Evolutionary conservation across 2,329 filamentous ascomycete genomes (phyloP).

Genomic region (Trichoderma simmonsii): DNA sequence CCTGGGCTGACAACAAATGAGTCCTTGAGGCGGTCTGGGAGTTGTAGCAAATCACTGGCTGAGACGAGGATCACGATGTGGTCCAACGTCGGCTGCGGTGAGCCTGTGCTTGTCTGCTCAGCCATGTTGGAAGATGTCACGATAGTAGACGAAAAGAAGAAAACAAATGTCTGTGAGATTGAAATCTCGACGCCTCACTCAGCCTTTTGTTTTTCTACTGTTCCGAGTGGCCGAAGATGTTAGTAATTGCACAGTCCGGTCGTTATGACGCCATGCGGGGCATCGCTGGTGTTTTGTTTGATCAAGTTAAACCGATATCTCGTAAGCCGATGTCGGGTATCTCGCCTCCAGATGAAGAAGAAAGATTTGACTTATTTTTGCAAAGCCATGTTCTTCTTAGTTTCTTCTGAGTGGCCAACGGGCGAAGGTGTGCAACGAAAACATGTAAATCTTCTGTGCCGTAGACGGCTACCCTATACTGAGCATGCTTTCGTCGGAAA

Average conservation of each 20-base stretch:
- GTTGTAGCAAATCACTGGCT: conserved; percentile 38
- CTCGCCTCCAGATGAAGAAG: background rate
- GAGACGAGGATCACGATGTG: conserved; percentile 63
- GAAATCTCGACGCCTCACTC: background rate
- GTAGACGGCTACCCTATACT: background rate
- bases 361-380: background rate
- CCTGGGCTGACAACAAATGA: conserved; percentile 59
- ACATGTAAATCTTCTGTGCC: background rate
- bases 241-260: background rate
- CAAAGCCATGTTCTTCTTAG: background rate
- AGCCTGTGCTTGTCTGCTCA: background rate
- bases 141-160: background rate
- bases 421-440: background rate
- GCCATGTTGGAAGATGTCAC: background rate
- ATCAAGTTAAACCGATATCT: background rate
- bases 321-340: background rate
- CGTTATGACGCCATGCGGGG: conserved; percentile 16
- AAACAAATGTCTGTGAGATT: background rate
- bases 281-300: background rate
- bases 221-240: background rate
- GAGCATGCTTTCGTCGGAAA: background rate
- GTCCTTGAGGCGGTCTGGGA: conserved; percentile 49
- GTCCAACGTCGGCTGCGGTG: conserved; percentile 45
- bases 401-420: background rate
- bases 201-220: background rate